phyloP scores from a whole-genome alignment of 768 basidiomycete species.

The Amanita brunnescens region DNA sequence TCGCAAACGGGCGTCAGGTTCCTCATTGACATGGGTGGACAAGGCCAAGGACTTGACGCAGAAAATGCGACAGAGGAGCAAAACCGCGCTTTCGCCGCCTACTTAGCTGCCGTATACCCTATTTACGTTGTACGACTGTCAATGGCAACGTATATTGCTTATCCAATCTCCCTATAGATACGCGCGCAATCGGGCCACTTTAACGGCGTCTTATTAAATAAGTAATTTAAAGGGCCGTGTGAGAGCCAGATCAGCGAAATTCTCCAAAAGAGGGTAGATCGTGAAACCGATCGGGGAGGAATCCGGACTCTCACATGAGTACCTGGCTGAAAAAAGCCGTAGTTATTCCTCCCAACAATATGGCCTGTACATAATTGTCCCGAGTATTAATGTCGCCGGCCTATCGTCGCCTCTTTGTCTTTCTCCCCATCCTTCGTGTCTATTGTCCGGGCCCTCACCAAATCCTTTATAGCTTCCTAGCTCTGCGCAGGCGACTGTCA shows the following conservation, averaged over 20 bases:
- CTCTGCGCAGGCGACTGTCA: too few species aligned
- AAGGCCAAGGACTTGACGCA: conserved; percentile 34
- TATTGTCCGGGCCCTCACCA: neutral
- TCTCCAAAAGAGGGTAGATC: neutral
- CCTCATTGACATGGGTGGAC: conserved; percentile 22
- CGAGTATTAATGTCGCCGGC: neutral
- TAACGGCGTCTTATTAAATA: neutral
- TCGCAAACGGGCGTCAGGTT: conserved; percentile 27
- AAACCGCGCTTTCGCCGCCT: conserved; percentile 1
- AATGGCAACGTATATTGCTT: neutral
- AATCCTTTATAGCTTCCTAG: neutral
- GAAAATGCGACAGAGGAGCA: conserved; percentile 34
- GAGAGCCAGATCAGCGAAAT: neutral
- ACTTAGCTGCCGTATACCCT: neutral
- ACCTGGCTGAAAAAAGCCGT: neutral
- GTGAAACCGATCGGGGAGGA: neutral
- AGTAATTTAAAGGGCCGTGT: neutral
- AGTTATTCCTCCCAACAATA: neutral
- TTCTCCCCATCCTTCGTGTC: neutral
- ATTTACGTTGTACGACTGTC: neutral
- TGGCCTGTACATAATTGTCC: neutral
- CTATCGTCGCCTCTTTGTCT: neutral
- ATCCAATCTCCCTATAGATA: neutral
- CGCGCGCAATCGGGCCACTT: too few species aligned
- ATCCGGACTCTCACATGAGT: neutral